phyloP scores from a whole-genome alignment of 768 basidiomycete genomes.

The Lentinula detonsa region DNA sequence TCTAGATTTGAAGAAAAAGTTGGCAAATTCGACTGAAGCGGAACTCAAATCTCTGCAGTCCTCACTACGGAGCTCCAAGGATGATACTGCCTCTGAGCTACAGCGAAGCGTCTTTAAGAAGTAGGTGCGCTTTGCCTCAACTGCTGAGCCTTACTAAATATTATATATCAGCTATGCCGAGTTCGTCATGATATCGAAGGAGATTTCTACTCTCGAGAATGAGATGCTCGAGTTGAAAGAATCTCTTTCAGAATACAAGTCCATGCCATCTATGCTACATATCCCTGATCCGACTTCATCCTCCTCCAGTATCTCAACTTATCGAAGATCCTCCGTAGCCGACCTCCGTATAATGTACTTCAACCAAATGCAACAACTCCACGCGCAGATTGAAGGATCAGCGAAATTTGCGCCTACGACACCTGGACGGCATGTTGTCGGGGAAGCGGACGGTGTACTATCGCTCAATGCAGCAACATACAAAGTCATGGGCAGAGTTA shows the following conservation, averaged over 20 bases:
- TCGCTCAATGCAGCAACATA: conserved; percentile 93
- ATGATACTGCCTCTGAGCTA: conserved; percentile 71
- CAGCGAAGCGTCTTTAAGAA: conserved; percentile 95
- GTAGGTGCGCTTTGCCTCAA: conserved; percentile 29
- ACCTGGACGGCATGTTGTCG: conserved; percentile 86
- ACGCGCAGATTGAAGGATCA: conserved; percentile 88
- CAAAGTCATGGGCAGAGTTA: conserved; percentile 81
- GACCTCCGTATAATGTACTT: conserved; percentile 93
- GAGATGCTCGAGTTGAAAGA: conserved; percentile 98
- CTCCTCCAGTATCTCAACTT: conserved; percentile 37
- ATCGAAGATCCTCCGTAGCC: conserved; percentile 84
- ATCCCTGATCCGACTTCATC: conserved; percentile 76
- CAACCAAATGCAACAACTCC: conserved; percentile 88
- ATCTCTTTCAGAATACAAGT: conserved; percentile 90
- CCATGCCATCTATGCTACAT: conserved; percentile 88
- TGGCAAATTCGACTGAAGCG: conserved; percentile 85
- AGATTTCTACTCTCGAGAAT: conserved; percentile 92
- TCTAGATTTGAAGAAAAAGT: conserved; percentile 72
- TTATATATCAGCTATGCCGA: conserved; percentile 74
- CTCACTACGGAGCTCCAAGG: conserved; percentile 63
- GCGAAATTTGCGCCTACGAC: conserved; percentile 91
- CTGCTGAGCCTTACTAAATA: background rate
- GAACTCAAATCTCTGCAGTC: conserved; percentile 74
- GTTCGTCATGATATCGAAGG: conserved; percentile 95
- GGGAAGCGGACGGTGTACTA: conserved; percentile 77